Base-by-base conservation (phyloP, 2,329 filamentous ascomycete genomes). In the Magnaporthiopsis poae region DNA sequence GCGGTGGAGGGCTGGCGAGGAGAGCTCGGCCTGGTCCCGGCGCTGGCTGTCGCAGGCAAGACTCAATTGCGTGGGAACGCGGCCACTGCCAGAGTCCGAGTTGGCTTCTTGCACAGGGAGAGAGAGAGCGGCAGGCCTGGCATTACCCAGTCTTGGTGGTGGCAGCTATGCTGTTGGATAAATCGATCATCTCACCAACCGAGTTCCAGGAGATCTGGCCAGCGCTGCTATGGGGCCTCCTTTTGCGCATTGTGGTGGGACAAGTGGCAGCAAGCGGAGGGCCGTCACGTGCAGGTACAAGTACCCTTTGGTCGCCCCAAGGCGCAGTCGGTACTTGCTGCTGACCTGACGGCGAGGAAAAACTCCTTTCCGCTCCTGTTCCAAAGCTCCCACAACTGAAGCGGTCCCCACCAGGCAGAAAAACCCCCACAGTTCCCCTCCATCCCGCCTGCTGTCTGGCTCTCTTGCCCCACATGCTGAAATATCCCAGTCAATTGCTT, bases 171-270 rank as follows among this genome's bases (percentile, higher is more conserved):
- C 39, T 60, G 64, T 62, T 56, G 64, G 52, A 25, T 61, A 62
- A 31, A 65, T 64, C 11, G 35, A 61, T 46, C 64, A 8, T 46
- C 46, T 59, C 46, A 59, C 63, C 33, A 64, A 8, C 46, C 21
- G 27, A 31, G 12, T 46, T 61, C 64, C 59, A 61, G 60, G 64
- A 61, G 64, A 65, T 65, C 64, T 62, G 64, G 64, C 64, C 64
- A 65, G 60, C 64, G 64, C 64, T 65, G 39, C 36, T 56, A 62
- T 62, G 64, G 63, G 64, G 35, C 33, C 21, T 56, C 46, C 46
- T 56, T 56, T 65, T 67, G 63, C 64, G 61, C 60, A 64, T 68
- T 39, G 64, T 25, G 64, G 65, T 66, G 65, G 65, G 65, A 66
- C 65, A 66, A 63, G 65, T 66, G 65, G 65, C 65, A 66, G 46